phyloP scores from a whole-genome alignment of 108 stramenopile genomes.

The Nitzschia sp. region DNA sequence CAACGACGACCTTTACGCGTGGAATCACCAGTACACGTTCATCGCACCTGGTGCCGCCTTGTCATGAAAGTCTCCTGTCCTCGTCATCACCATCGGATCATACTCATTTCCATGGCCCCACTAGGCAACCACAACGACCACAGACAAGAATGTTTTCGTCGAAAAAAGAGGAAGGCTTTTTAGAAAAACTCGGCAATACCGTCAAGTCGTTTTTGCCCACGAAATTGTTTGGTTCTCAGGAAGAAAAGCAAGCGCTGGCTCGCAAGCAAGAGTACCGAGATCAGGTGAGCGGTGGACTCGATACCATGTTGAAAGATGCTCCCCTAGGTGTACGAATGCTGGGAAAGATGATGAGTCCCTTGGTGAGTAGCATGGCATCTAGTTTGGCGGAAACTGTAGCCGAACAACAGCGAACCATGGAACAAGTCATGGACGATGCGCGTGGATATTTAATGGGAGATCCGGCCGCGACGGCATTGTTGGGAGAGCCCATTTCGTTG shows the following conservation, averaged over 20 bases:
- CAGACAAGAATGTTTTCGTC: background rate
- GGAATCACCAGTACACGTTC: background rate
- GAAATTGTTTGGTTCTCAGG: slow-evolving; percentile 45
- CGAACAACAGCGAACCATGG: slow-evolving; percentile 62
- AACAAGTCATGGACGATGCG: slow-evolving; percentile 68
- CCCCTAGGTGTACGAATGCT: slow-evolving; percentile 72
- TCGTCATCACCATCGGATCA: no score
- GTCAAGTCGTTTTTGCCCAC: slow-evolving; percentile 46
- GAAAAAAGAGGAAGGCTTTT: slow-evolving; percentile 14
- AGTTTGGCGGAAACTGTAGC: slow-evolving; percentile 55
- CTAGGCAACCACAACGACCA: background rate
- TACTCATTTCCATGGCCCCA: no score
- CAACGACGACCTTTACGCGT: background rate
- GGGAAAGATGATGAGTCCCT: slow-evolving; percentile 60
- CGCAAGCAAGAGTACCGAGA: slow-evolving; percentile 41
- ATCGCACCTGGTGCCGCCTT: no score
- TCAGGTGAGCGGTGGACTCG: slow-evolving; percentile 54
- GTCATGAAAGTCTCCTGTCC: no score
- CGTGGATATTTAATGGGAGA: slow-evolving; percentile 49
- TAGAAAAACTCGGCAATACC: slow-evolving; percentile 19
- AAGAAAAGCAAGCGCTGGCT: slow-evolving; percentile 50
- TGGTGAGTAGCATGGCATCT: slow-evolving; percentile 48
- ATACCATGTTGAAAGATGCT: slow-evolving; percentile 64
- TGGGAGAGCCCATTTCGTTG: slow-evolving; percentile 69
- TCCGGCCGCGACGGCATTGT: slow-evolving; percentile 21